Evolutionary conservation across 345 rosid species (phyloP).

Genomic region (Clausena lansium): DNA sequence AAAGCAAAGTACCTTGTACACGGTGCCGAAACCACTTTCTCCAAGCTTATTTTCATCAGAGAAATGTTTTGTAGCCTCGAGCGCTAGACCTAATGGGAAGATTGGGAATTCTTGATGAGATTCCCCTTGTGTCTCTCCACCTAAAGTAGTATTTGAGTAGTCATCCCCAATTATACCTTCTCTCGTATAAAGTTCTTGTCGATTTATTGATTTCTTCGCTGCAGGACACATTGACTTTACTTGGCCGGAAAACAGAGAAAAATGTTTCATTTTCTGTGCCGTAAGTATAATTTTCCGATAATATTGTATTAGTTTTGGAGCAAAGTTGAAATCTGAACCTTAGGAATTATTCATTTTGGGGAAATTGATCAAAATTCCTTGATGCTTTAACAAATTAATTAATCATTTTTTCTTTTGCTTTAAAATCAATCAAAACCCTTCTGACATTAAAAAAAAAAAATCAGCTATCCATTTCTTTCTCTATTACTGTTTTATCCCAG

Average conservation of each 20-base stretch:
- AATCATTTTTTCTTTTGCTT: too few species aligned
- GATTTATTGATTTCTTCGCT: not conserved
- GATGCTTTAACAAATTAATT: too few species aligned
- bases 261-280: too few species aligned
- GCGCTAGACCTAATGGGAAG: conserved; percentile 17
- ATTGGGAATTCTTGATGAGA: conserved; percentile 18
- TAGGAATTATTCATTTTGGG: not conserved
- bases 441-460: too few species aligned
- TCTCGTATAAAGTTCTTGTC: not conserved
- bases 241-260: not conserved
- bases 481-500: too few species aligned
- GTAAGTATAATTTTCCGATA: too few species aligned
- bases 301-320: too few species aligned
- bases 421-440: too few species aligned
- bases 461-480: too few species aligned
- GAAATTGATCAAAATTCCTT: too few species aligned
- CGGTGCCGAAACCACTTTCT: conserved; percentile 49
- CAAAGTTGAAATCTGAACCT: not conserved
- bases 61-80: conserved; percentile 28
- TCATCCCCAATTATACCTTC: not conserved
- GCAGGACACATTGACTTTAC: not conserved
- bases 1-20: conserved; percentile 32
- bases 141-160: not conserved
- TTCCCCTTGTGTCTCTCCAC: not conserved
- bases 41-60: conserved; percentile 37